phyloP scores from a whole-genome alignment of 352 stramenopile genomes.

The Phytophthora chlamydospora region DNA sequence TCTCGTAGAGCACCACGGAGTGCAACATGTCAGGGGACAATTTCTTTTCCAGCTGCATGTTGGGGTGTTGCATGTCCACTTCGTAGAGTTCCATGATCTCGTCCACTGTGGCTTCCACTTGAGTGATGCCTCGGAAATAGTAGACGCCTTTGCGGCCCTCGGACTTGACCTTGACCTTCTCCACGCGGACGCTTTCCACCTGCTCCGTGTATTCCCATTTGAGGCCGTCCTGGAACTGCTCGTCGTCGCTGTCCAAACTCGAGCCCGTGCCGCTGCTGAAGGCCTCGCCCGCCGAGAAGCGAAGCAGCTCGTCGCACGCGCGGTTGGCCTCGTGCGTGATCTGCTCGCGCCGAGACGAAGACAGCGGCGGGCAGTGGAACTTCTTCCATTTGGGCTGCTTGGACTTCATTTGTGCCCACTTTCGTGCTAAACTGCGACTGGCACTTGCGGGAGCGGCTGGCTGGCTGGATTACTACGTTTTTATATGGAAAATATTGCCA shows the following conservation, averaged over 20 bases:
- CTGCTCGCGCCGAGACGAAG: slow-evolving; percentile 58
- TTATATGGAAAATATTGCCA: not conserved
- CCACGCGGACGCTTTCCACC: slow-evolving; percentile 69
- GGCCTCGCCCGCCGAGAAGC: slow-evolving; percentile 70
- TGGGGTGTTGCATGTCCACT: slow-evolving; percentile 73
- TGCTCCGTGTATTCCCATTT: slow-evolving; percentile 81
- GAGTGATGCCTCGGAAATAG: slow-evolving; percentile 77
- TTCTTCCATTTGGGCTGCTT: slow-evolving; percentile 75
- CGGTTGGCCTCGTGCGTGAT: slow-evolving; percentile 77
- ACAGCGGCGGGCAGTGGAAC: slow-evolving; percentile 78
- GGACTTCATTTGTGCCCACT: slow-evolving; percentile 39
- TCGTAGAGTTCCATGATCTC: slow-evolving; percentile 80
- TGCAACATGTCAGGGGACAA: slow-evolving; percentile 76
- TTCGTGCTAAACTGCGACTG: not conserved
- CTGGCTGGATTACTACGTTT: not conserved
- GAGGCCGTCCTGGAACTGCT: slow-evolving; percentile 51
- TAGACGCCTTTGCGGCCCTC: slow-evolving; percentile 65
- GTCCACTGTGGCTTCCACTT: slow-evolving; percentile 68
- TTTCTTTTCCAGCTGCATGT: slow-evolving; percentile 79
- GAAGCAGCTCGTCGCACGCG: slow-evolving; percentile 79
- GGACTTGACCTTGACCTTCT: slow-evolving; percentile 77
- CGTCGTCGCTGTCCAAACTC: slow-evolving; percentile 32
- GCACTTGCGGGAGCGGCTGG: not conserved
- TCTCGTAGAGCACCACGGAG: slow-evolving; percentile 82
- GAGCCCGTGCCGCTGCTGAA: slow-evolving; percentile 37